A percentile compares a stretch with the other conserved stretches of the same genome.
Conservation (phyloP, 257 asterid species). For the Gentiana dahurica region DNA sequence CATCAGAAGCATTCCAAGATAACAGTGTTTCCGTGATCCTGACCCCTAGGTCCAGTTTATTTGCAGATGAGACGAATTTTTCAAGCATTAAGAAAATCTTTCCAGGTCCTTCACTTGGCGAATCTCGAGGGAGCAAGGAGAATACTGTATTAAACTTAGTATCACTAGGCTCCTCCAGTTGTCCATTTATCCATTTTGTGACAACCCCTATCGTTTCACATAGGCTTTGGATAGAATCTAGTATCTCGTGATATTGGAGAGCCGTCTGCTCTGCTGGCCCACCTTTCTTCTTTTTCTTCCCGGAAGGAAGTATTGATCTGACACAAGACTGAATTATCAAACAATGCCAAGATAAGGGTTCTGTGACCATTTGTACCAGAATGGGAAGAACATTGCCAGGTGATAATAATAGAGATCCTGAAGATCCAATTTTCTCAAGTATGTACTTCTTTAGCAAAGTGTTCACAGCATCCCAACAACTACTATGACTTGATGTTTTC, state of each 20-base stretch:
- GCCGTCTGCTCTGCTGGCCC: conserved; percentile 40
- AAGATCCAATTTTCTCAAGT: conserved; percentile 38
- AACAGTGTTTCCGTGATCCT: conserved; percentile 44
- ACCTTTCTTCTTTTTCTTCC: conserved; percentile 87
- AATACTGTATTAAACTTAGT: conserved; percentile 34
- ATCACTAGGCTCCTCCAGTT: conserved; percentile 35
- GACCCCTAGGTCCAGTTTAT: conserved; percentile 45
- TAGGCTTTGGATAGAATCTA: conserved; percentile 46
- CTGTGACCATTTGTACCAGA: conserved; percentile 70
- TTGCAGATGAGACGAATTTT: conserved; percentile 25
- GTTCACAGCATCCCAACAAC: conserved; percentile 63
- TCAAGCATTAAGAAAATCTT: conserved; percentile 39
- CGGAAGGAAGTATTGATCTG: conserved; percentile 55
- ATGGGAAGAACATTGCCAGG: conserved; percentile 57
- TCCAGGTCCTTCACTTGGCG: conserved; percentile 43
- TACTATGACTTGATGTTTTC: conserved; percentile 8
- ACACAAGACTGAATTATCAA: conserved; percentile 62
- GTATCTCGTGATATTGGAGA: conserved; percentile 34
- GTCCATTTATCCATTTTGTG: conserved; percentile 52
- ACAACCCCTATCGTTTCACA: conserved; percentile 46
- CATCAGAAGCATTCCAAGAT: conserved; percentile 58
- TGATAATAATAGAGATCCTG: conserved; percentile 43
- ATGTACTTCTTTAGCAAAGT: conserved; percentile 45
- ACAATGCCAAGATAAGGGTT: conserved; percentile 87
- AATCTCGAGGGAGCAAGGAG: conserved; percentile 38